Base-by-base conservation (phyloP, 176 grass and related monocot species). In the Musa itinerans region DNA sequence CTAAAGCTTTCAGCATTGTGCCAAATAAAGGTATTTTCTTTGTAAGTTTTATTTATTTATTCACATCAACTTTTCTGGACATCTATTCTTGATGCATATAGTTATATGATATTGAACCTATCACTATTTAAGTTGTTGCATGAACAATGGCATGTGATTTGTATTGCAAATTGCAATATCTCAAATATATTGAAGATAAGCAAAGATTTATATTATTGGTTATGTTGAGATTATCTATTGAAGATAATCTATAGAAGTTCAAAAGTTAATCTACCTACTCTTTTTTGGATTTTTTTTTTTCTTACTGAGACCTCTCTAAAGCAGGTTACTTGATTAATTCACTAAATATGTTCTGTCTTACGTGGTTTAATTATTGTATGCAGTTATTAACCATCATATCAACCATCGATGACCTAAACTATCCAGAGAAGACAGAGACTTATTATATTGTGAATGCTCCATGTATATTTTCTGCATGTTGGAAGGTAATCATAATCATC, bases 371-470 rank as follows among this genome's bases (percentile, higher is more conserved):
- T 19, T 79, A 69, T 69, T 71, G 20, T 1, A 19, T 81, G 48
- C 88, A 97, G 86, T 83, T 93, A 88, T 75, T 93, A 48, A 97
- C 90, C 67, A 85, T 84, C 63, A 91, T 93, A 93, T 91, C 90
- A 65, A 88, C 90, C 16, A 84, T 98, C 25, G 94, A 98, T 62
- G 94, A 98, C 76, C 66, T 93, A 50, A 91, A 98, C 85, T 98
- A 98, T 76, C 94, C 94, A 73, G 94, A 97, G 78, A 97, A 87
- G 80, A 89, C 90, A 0, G 86, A 91, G 43, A 85, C 83, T 59
- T 98, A 98, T 77, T 98, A 90, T 81, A 91, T 98, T 76, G 94
- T 98, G 53, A 93, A 98, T 83, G 78, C 88, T 83, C 94, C 94
- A 76, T 91, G 93, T 56, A 88, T 98, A 87, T 98, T 93, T 83